A percentile compares a stretch with the other conserved stretches of the same genome.
These are phyloP conservation scores for Hexamita inflata DNA, from an alignment of 208 protist genomes.

Conservation along the genomic window DNA sequence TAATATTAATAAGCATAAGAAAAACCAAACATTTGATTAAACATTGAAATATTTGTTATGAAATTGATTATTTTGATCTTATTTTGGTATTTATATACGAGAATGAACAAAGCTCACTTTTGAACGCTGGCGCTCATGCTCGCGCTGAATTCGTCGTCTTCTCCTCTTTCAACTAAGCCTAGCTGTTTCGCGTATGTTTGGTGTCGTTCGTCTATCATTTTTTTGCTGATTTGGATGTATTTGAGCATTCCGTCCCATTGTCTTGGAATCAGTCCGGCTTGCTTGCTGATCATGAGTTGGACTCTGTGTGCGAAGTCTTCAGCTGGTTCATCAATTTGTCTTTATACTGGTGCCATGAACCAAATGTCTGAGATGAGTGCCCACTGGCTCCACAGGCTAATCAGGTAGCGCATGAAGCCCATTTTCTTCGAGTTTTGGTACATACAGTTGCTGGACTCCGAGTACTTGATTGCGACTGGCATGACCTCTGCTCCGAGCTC, in stretches of 20 bases:
- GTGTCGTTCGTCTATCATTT: no score
- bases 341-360: conserved; percentile 11
- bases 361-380: conserved; percentile 36
- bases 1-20: no score
- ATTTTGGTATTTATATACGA: no score
- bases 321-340: background rate
- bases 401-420: conserved; percentile 31
- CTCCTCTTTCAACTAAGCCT: no score
- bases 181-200: no score
- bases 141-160: no score
- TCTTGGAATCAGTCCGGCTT: conserved; percentile 16
- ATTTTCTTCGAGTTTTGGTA: conserved; percentile 37
- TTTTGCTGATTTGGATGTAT: conserved; percentile 1
- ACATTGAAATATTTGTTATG: no score
- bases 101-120: no score
- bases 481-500: conserved; percentile 42
- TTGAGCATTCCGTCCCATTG: conserved; percentile 28
- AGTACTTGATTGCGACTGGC: conserved; percentile 48
- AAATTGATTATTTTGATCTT: no score
- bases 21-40: no score
- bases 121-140: no score
- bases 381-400: conserved; percentile 31
- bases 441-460: conserved; percentile 33
- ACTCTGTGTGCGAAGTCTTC: conserved; percentile 24
- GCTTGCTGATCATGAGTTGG: background rate